Percentiles rank a stretch among this genome's conserved stretches.
phyloP scores from a whole-genome alignment of 148 eudicot genomes.

The Arbutus unedo region DNA sequence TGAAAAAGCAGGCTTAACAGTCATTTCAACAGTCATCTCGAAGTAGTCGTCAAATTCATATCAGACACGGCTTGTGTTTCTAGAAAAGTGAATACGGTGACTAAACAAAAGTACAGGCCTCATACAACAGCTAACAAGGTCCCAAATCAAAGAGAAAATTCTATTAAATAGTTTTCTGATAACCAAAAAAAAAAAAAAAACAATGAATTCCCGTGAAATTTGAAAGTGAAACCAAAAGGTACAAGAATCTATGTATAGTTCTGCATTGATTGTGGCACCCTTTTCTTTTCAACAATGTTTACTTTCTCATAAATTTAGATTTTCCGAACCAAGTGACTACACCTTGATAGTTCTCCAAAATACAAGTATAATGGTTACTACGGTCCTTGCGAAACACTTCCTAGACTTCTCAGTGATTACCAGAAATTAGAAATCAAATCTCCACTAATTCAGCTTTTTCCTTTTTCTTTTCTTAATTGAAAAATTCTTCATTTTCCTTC shows the following conservation, averaged over 20 bases:
- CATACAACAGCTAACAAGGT: not conserved
- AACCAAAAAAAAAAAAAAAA: not conserved
- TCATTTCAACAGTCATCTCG: too few relatives aligned
- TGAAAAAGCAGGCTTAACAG: not conserved
- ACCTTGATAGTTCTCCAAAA: constrained; percentile 6
- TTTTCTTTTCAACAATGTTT: not conserved
- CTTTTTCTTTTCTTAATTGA: not conserved
- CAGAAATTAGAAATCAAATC: not conserved
- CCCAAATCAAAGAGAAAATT: not conserved
- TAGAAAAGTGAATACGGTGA: not conserved
- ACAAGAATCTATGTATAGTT: not conserved
- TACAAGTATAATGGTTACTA: not conserved
- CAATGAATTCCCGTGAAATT: not conserved
- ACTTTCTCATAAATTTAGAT: not conserved
- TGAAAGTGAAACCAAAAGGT: not conserved
- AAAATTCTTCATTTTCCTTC: not conserved
- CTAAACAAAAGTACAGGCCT: not conserved
- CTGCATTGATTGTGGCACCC: not conserved
- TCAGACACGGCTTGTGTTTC: not conserved
- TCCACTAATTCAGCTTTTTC: not conserved
- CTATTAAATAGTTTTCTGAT: not conserved
- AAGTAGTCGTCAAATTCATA: not conserved
- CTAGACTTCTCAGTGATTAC: not conserved
- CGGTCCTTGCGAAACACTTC: not conserved
- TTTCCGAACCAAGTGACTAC: not conserved